Conservation (phyloP, 2,329 filamentous ascomycete genomes). For the Ophiosphaerella herpotricha region DNA sequence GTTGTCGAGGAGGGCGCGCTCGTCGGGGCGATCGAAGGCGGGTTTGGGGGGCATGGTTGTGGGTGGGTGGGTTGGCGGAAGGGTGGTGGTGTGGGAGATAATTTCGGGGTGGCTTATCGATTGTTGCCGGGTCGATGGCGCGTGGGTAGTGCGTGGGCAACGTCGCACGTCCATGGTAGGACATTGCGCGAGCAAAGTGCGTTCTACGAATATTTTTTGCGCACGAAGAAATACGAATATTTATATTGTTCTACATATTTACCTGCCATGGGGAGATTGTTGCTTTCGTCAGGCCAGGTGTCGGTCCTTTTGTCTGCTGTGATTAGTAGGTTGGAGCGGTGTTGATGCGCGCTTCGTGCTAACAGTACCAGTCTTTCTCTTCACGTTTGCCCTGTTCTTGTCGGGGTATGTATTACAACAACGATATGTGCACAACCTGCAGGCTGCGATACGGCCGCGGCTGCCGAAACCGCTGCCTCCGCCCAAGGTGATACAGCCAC, state of each 20-base stretch:
- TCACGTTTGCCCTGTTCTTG: constrained; percentile 81
- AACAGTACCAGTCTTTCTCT: constrained; percentile 64
- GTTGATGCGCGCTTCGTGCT: constrained; percentile 4
- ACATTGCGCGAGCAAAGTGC: no score
- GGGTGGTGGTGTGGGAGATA: constrained; percentile 38
- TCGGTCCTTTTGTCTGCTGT: constrained; percentile 67
- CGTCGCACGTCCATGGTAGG: constrained; percentile 24
- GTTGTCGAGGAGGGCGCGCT: constrained; percentile 79
- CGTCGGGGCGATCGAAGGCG: constrained; percentile 74
- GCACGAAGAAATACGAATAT: background rate
- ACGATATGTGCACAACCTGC: constrained; percentile 77
- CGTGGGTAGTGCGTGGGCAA: no score
- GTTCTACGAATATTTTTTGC: constrained; percentile 7
- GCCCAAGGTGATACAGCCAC: constrained; percentile 38
- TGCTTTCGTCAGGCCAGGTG: constrained; percentile 73
- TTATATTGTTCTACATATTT: constrained; percentile 8
- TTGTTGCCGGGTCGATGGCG: constrained; percentile 21
- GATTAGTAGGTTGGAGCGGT: constrained; percentile 59
- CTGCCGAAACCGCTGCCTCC: constrained; percentile 48
- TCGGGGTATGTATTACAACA: constrained; percentile 89
- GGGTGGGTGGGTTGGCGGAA: background rate
- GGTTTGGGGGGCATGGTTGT: constrained; percentile 37
- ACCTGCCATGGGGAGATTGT: constrained; percentile 48
- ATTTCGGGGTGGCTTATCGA: constrained; percentile 31
- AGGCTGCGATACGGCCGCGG: constrained; percentile 68